Evolutionary conservation across 306 rosid genomes (phyloP), one percentile per base, ranked within the genome.

Genomic region (Datisca glomerata): DNA sequence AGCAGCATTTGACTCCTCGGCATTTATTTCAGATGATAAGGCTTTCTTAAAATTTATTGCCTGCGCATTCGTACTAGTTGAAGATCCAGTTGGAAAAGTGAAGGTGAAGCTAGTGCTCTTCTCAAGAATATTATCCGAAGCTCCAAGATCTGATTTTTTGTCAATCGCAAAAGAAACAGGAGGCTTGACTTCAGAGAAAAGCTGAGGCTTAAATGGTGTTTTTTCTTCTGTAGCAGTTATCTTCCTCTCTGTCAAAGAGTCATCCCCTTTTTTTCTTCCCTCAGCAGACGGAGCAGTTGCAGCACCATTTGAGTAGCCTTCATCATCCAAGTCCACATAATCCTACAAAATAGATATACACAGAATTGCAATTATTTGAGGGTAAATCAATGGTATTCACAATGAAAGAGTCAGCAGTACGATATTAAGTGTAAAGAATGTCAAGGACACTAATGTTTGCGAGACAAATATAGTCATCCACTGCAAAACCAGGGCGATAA

Each of bases 251-350:
- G 33, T 65, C 31, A 48, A 35, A 18, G 39, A 34, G 45, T 18
- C 42, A 23, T 71, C 61, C 22, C 23, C 54, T 56, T 36, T 54
- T 36, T 47, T 78, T 53, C 46, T 63, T 60, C 57, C 81, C 38
- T 43, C 67, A 29, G 56, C 27, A 18, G 63, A 44, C 40, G 45
- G 43, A 42, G 34, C 69, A 56, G 74, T 45, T 21, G 43, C 41
- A 22, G 46, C 45, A 33, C 81, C 79, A 41, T 70, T 66, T 12
- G 72, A 49, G 67, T 51, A 36, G 49, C 45, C 70, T 35, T 71
- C 81, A 19, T 79, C 94, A 46, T 79, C 94, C 62, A 79, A 59
- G 55, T 87, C 96, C 67, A 74, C 44, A 71, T 18, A 82, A 71
- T 76, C 74, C 86, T 83, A 5, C n/a, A 31, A 31, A 31, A 31